These are phyloP conservation scores for Tieghemostelium lacteum DNA, from an alignment of 78 protist genomes.

Conservation along the genomic window DNA sequence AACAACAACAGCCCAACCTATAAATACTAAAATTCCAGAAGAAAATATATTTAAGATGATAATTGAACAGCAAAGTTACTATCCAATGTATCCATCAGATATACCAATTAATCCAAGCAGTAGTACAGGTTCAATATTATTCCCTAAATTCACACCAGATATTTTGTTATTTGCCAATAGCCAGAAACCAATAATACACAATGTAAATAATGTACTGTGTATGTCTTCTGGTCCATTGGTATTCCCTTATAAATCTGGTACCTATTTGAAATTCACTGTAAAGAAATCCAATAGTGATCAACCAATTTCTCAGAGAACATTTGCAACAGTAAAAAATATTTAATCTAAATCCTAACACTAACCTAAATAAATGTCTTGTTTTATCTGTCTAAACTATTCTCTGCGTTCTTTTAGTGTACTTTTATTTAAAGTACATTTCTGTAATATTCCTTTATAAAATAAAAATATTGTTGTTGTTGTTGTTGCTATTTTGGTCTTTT, in stretches of 20 bases:
- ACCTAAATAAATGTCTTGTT: background rate
- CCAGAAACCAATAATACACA: too few species aligned
- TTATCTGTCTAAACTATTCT: too few species aligned
- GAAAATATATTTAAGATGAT: slow-evolving; percentile 30
- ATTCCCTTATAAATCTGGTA: background rate
- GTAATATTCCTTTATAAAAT: too few species aligned
- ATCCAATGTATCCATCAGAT: slow-evolving; percentile 66
- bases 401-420: too few species aligned
- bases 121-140: background rate
- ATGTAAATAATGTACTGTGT: slow-evolving; percentile 25
- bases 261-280: slow-evolving; percentile 4
- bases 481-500: background rate
- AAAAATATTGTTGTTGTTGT: slow-evolving; percentile 4
- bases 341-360: background rate
- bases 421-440: too few species aligned
- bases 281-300: background rate
- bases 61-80: slow-evolving; percentile 38
- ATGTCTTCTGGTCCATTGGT: slow-evolving; percentile 13
- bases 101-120: slow-evolving; percentile 17
- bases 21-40: background rate
- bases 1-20: background rate
- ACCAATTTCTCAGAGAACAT: slow-evolving; percentile 29
- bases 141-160: slow-evolving; percentile 61
- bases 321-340: slow-evolving; percentile 11
- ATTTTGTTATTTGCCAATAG: slow-evolving; percentile 19